Base-by-base conservation (phyloP, 192 early-diverging fungal genomes). In the Linnemannia exigua region DNA sequence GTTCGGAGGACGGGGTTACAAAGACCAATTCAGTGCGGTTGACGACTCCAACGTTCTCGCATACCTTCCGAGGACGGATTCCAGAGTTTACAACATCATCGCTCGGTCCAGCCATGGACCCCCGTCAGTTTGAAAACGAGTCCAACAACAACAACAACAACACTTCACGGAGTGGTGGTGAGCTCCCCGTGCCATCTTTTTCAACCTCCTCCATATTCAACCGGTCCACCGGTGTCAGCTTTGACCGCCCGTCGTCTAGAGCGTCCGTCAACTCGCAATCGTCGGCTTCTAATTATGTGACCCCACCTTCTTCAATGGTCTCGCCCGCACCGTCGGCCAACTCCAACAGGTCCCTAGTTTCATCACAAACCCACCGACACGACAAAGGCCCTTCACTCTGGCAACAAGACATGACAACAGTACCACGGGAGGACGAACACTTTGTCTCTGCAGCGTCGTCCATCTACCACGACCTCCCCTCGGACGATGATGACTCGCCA, bases 11-110 rank as follows among this genome's bases (percentile, higher is more conserved):
- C 25, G 84, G 84, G 19, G 69, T 67, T 4, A 76, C 74, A 66
- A 86, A 77, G 46, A 67, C 78, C 70, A 80, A 86, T 75, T 86
- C 84, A 73, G 84, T 86, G 0, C 77, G 72, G 48, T 25, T 85
- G 37, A 80, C 79, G 1, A 61, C 79, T 6, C 68, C 78, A 73
- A 80, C 36, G 22, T n/a, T 77, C 31, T 36, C 77, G 25, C 77
- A 51, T 7, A 19, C 38, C 7, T 20, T 7, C 22, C 8, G 31
- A 14, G 17, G 41, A 47, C 54, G 35, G 25, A 58, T 54, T 17
- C 61, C 73, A 31, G 61, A 76, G 28, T 37, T 70, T 41, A 12
- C 44, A 8, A 79, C 70, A 16, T 58, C 84, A 1, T 80, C 84
- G 1, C 51, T 86, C 1, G 84, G 78, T 15, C 37, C 63, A 17